Evolutionary conservation across 2,329 filamentous ascomycete species (phyloP), one percentile per base, ranked within the genome.

Genomic region (Keithomyces neogunnii): DNA sequence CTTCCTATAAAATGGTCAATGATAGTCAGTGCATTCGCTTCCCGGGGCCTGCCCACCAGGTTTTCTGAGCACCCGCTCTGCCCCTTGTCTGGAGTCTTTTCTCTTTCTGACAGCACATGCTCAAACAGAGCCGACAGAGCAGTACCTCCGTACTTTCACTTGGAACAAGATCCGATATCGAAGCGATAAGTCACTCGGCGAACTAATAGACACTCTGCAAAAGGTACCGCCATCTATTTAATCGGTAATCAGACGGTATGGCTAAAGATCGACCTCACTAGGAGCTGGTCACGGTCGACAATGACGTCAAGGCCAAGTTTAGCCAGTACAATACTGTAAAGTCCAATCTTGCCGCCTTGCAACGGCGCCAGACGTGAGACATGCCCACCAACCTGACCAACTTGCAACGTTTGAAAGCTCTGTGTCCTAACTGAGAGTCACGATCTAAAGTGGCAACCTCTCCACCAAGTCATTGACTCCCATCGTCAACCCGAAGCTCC

Each of bases 161-260:
- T 99, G 93, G 93, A 97, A 97, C 74, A 96, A 93, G 71, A 89
- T 95, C 71, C 93, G 96, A 67, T 99, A 97, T 70, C 85, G 93
- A 62, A 86, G 88, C 56, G 93, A 99, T 69, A 95, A 92, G 68
- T 82, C 92, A 48, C 80, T 99, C 55, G 80, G 83, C 51, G 92
- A 97, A 65, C 77, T 97, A 53, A 86, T 96, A 60, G 87, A 90
- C 67, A 85, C 84, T 40, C 73, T 99, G 53, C 89, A 95, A 66
- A 96, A 95, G 82, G 89, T 89, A 8, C 33, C 36, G 11, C 10
- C 9, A 31, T 47, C 13, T 10, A 9, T 28, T 26, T 2, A 8
- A 35, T 19, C 31, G n/a, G 31, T 30, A 42, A 10, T 38, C 39
- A 2, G 19, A 11, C 9, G 5, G 32, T 11, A 42, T 52, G 40